phyloP scores from a whole-genome alignment of 2,329 filamentous ascomycete species.

The Xylariomycetidae sp. region DNA sequence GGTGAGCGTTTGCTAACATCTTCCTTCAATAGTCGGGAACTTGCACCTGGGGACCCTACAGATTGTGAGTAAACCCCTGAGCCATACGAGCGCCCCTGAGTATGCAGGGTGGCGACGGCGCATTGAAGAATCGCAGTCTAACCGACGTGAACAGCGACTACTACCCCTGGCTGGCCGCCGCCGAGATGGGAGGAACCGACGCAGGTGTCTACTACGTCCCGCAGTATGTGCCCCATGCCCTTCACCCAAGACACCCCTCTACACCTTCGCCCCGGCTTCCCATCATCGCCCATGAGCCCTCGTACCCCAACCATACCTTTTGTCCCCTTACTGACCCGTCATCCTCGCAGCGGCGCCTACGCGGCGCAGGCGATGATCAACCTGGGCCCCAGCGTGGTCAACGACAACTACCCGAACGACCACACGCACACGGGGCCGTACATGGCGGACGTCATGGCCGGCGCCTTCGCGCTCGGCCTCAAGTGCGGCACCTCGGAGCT shows the following conservation, averaged over 20 bases:
- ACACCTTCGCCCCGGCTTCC: no score
- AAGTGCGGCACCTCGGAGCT: conserved; percentile 41
- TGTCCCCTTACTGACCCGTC: no score
- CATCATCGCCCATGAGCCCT: no score
- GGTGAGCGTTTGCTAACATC: conserved; percentile 56
- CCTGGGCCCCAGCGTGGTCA: conserved; percentile 42
- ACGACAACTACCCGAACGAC: conserved; percentile 50
- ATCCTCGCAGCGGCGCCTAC: no score
- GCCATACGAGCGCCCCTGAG: no score
- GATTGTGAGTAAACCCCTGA: conserved; percentile 25
- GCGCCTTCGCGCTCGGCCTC: conserved; percentile 48
- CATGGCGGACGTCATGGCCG: conserved; percentile 49
- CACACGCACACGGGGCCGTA: conserved; percentile 56
- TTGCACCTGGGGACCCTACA: conserved; percentile 36
- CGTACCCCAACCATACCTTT: no score
- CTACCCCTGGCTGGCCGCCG: conserved; percentile 29
- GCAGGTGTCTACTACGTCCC: conserved; percentile 49
- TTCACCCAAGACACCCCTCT: no score
- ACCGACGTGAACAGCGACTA: no score
- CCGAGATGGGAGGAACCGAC: conserved; percentile 29
- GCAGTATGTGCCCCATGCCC: conserved; percentile 28
- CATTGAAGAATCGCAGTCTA: no score
- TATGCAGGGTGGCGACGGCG: no score
- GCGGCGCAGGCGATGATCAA: conserved; percentile 46
- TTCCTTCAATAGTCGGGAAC: conserved; percentile 47